Percentiles rank a stretch among this genome's conserved stretches.
Evolutionary conservation across 1,284 basidiomycete species (phyloP).

Genomic region (Fistulinella cinereoalba): DNA sequence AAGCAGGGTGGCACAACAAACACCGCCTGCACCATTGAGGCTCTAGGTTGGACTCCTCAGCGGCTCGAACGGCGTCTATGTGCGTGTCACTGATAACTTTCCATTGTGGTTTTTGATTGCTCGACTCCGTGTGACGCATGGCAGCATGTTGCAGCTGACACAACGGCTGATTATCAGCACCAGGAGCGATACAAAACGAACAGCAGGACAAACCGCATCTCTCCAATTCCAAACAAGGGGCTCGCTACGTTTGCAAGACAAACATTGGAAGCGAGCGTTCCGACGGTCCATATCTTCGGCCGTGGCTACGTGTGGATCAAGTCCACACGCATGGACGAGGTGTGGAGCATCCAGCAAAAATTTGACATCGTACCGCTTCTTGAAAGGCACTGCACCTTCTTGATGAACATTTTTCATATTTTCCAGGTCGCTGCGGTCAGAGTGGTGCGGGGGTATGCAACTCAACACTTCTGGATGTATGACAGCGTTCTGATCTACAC

Average conservation of each 20-base stretch:
- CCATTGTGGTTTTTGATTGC: too few relatives aligned
- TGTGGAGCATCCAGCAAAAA: background rate
- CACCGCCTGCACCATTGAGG: too few relatives aligned
- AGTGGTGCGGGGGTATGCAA: background rate
- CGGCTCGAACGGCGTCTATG: background rate
- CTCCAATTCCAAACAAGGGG: background rate
- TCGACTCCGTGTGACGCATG: background rate
- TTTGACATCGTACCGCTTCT: background rate
- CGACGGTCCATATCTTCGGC: conserved; percentile 10
- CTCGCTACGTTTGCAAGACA: background rate
- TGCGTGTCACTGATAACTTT: background rate
- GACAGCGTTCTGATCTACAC: background rate
- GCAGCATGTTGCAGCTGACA: background rate
- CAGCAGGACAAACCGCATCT: background rate
- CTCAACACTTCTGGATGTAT: background rate
- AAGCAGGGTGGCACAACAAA: too few relatives aligned
- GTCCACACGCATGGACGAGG: background rate
- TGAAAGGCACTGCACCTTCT: background rate
- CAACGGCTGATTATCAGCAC: background rate
- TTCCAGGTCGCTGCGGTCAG: too few relatives aligned
- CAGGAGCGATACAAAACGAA: background rate
- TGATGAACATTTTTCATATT: background rate
- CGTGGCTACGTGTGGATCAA: background rate
- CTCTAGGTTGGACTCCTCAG: too few relatives aligned
- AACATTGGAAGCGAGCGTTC: conserved; percentile 1